These are phyloP conservation scores for Postia placenta DNA, from an alignment of 768 basidiomycete species.

Conservation along the genomic window DNA sequence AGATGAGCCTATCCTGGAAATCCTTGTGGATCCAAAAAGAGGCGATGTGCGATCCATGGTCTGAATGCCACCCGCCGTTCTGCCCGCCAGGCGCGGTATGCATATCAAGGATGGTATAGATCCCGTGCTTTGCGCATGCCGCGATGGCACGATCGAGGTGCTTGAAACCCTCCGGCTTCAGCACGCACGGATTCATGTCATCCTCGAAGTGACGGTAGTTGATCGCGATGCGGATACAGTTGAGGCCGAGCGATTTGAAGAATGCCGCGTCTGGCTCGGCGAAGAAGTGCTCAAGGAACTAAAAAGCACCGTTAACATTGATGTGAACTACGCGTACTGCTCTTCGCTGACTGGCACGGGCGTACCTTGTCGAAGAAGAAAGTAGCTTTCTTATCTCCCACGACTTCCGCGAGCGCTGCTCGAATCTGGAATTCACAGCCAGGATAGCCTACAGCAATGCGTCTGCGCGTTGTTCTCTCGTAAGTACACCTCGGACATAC, in stretches of 20 bases:
- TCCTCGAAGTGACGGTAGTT: slow-evolving; percentile 79
- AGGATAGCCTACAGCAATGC: slow-evolving; percentile 39
- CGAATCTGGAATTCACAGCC: slow-evolving; percentile 81
- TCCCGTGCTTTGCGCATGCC: slow-evolving; percentile 69
- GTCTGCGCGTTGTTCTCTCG: background rate
- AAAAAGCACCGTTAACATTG: background rate
- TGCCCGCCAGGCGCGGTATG: slow-evolving; percentile 75
- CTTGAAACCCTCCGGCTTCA: slow-evolving; percentile 72
- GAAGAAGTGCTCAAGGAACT: slow-evolving; percentile 88
- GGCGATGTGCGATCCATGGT: slow-evolving; percentile 62
- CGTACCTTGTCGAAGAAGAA: slow-evolving; percentile 82
- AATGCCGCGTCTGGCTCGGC: slow-evolving; percentile 67
- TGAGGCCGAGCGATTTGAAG: slow-evolving; percentile 74
- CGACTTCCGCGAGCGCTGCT: slow-evolving; percentile 55
- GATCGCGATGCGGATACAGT: slow-evolving; percentile 73
- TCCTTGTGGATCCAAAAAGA: slow-evolving; percentile 82
- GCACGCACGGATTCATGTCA: slow-evolving; percentile 74
- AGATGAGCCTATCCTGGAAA: slow-evolving; percentile 72
- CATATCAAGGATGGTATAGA: slow-evolving; percentile 78
- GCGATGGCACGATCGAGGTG: slow-evolving; percentile 80
- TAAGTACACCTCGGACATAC: slow-evolving; percentile 21
- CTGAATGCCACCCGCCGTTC: slow-evolving; percentile 80
- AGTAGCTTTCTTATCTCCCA: slow-evolving; percentile 63
- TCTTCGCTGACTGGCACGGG: no score
- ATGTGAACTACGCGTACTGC: background rate